Conservation (phyloP, 805 yeast species). For the Candida bentonensis region DNA sequence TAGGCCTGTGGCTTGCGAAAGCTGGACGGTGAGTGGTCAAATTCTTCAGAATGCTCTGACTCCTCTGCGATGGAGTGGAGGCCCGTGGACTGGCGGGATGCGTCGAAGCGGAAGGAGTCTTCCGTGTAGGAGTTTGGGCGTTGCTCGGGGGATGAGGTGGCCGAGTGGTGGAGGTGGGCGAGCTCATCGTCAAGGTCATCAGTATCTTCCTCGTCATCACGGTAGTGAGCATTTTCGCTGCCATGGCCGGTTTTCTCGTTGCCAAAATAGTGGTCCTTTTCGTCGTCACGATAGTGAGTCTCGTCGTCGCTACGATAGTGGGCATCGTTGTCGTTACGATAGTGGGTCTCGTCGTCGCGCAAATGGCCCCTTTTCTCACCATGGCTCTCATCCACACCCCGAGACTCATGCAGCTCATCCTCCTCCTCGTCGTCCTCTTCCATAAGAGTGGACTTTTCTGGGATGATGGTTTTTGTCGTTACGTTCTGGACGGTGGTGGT, state of each 20-base stretch:
- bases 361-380: neutral
- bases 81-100: neutral
- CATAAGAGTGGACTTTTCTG: conserved; percentile 68
- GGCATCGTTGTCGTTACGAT: neutral
- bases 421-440: conserved; percentile 79
- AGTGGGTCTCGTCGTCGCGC: conserved; percentile 1
- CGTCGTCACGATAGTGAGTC: neutral
- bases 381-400: conserved; percentile 6
- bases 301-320: conserved; percentile 4
- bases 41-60: conserved; percentile 2
- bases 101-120: neutral
- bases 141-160: too few species aligned
- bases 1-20: conserved; percentile 1
- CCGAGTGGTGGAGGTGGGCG: neutral
- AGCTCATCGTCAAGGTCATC: conserved; percentile 2
- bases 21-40: neutral
- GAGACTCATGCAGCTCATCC: conserved; percentile 16
- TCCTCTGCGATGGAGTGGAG: conserved; percentile 6
- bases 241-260: neutral
- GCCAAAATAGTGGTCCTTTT: neutral
- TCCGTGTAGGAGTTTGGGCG: too few species aligned
- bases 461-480: conserved; percentile 53
- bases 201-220: too few species aligned
- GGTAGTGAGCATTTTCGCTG: neutral
- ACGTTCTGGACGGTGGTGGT: conserved; percentile 7